phyloP scores from a whole-genome alignment of 2,329 filamentous ascomycete genomes.

The Penicillium sp. region DNA sequence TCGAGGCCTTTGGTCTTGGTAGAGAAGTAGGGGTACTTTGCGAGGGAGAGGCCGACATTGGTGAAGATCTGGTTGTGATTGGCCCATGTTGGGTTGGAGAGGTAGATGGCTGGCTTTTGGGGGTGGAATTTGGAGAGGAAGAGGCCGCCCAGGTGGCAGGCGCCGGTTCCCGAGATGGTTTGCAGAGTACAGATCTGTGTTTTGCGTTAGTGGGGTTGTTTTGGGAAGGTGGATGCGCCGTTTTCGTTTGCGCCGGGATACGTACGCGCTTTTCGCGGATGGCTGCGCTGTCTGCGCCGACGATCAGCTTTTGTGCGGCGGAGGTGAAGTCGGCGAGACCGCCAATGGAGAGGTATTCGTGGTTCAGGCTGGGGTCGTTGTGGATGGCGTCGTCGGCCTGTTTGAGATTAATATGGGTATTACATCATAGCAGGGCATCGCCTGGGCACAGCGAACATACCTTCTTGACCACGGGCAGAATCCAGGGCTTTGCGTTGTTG shows the following conservation, averaged over 20 bases:
- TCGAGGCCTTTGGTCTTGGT: conserved; percentile 87
- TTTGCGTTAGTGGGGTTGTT: not conserved
- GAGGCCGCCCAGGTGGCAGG: conserved; percentile 86
- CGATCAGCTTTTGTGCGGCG: conserved; percentile 87
- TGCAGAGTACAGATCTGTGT: conserved; percentile 71
- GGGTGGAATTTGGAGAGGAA: conserved; percentile 93
- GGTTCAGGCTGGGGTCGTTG: conserved; percentile 87
- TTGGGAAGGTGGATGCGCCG: not conserved
- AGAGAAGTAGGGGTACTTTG: conserved; percentile 92
- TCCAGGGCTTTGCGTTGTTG: conserved; percentile 94
- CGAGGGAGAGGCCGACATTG: conserved; percentile 78
- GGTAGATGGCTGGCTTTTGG: conserved; percentile 72
- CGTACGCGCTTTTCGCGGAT: conserved; percentile 76
- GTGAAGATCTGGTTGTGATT: conserved; percentile 99
- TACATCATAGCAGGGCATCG: not conserved
- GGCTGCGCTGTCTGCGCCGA: conserved; percentile 78
- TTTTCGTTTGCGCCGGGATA: not conserved
- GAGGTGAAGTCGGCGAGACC: conserved; percentile 82
- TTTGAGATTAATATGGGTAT: conserved; percentile 10
- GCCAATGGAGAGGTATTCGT: conserved; percentile 97
- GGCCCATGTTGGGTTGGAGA: conserved; percentile 95
- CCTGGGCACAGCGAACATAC: conserved; percentile 49
- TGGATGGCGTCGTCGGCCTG: conserved; percentile 90
- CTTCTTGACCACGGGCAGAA: conserved; percentile 95
- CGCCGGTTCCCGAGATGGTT: conserved; percentile 96